phyloP scores from a whole-genome alignment of 164 flowering plant species.

The Magnolia officinalis region DNA sequence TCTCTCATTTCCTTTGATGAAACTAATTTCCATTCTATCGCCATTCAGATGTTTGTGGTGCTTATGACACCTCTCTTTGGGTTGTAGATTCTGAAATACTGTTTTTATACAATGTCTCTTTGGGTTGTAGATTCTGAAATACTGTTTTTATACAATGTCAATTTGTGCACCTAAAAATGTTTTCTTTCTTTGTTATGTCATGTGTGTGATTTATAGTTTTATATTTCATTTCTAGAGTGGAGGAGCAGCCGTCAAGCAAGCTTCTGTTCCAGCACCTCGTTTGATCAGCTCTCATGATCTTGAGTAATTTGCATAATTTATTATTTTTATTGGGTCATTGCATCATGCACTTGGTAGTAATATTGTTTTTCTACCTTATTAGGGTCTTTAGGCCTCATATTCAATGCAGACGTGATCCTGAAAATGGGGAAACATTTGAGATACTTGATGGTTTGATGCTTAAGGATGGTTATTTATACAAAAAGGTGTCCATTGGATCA shows the following conservation, averaged over 20 bases:
- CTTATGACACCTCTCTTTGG: too few species aligned
- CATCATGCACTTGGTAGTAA: slow-evolving; percentile 8
- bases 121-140: too few species aligned
- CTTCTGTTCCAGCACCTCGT: slow-evolving; percentile 59
- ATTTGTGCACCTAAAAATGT: too few species aligned
- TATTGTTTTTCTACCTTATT: slow-evolving; percentile 6
- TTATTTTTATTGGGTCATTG: not conserved
- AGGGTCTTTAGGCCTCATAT: slow-evolving; percentile 83
- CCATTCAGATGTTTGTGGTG: too few species aligned
- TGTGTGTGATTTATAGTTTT: not conserved
- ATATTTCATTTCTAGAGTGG: slow-evolving; percentile 47
- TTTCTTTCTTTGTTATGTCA: too few species aligned
- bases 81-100: too few species aligned
- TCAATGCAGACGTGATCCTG: slow-evolving; percentile 65
- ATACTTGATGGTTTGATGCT: slow-evolving; percentile 78
- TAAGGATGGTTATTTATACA: slow-evolving; percentile 84
- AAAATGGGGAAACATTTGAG: slow-evolving; percentile 54
- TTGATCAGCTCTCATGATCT: slow-evolving; percentile 75
- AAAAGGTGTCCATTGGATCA: slow-evolving; percentile 72
- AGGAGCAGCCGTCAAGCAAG: slow-evolving; percentile 35
- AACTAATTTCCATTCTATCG: too few species aligned
- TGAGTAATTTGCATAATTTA: slow-evolving; percentile 43
- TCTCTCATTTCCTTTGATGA: too few species aligned
- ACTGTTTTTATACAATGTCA: too few species aligned
- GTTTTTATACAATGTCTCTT: too few species aligned